phyloP scores from a whole-genome alignment of 352 stramenopile genomes.

The Globisporangium yorkense region DNA sequence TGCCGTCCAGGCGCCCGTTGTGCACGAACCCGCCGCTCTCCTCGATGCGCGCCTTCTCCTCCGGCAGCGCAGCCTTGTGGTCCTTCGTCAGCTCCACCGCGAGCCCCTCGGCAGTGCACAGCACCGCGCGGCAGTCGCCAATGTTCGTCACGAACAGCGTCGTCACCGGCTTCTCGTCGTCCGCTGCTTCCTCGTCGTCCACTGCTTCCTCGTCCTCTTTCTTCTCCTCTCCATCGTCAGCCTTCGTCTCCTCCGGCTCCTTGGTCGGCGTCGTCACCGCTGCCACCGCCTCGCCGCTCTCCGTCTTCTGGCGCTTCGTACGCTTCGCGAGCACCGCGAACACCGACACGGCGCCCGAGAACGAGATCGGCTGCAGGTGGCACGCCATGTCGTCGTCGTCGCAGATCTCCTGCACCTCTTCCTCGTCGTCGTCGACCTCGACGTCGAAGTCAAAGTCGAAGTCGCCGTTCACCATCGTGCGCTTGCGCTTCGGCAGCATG shows the following conservation, averaged over 20 bases:
- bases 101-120: constrained; percentile 65
- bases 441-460: constrained; percentile 11
- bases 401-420: constrained; percentile 29
- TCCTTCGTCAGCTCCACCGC: constrained; percentile 83
- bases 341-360: constrained; percentile 71
- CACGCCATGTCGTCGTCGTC: constrained; percentile 44
- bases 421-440: constrained; percentile 16
- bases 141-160: constrained; percentile 84
- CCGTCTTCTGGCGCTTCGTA: constrained; percentile 10
- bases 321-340: constrained; percentile 56
- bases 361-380: constrained; percentile 75
- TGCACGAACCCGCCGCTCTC: constrained; percentile 80
- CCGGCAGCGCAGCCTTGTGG: constrained; percentile 79
- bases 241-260: constrained; percentile 6
- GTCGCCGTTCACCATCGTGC: constrained; percentile 34
- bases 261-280: not conserved
- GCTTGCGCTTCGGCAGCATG: constrained; percentile 59
- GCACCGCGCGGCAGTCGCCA: constrained; percentile 86
- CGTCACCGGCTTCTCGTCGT: constrained; percentile 29
- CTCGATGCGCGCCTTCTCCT: constrained; percentile 79
- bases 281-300: not conserved
- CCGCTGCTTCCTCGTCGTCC: constrained; percentile 5
- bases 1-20: constrained; percentile 85
- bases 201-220: not conserved
- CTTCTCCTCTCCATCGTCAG: not conserved